Evolutionary conservation across 768 basidiomycete genomes (phyloP).

Genomic region (Gloeostereum incarnatum): DNA sequence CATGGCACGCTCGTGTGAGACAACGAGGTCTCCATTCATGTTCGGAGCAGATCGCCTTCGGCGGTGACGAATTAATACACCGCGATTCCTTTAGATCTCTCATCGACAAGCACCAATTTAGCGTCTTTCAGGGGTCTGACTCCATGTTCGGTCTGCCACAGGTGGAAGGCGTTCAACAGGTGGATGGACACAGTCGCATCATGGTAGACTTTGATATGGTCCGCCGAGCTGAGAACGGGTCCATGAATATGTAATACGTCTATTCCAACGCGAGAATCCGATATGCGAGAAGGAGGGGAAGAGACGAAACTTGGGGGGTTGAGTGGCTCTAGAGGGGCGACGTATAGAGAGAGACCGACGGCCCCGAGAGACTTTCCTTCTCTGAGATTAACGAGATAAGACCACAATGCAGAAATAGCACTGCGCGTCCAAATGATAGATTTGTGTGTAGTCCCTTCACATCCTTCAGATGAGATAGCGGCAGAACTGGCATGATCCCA

Average conservation of each 20-base stretch:
- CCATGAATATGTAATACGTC: constrained; percentile 1
- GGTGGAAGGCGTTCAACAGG: constrained; percentile 40
- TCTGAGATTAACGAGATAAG: constrained; percentile 33
- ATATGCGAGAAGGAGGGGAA: constrained; percentile 9
- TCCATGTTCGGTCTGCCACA: constrained; percentile 25
- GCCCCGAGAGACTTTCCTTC: constrained; percentile 28
- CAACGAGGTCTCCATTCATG: no score
- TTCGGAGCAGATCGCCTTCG: no score
- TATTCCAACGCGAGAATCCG: constrained; percentile 8
- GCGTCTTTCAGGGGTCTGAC: constrained; percentile 37
- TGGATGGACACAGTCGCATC: constrained; percentile 37
- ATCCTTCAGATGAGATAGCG: no score
- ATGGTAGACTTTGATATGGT: constrained; percentile 55
- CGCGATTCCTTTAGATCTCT: constrained; percentile 34
- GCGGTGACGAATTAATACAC: constrained; percentile 29
- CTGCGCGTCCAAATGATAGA: constrained; percentile 35
- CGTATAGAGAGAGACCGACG: constrained; percentile 41
- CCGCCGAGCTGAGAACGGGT: constrained; percentile 17
- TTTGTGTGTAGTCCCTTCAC: constrained; percentile 2
- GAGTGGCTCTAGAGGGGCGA: constrained; percentile 17
- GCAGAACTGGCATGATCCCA: constrained; percentile 38
- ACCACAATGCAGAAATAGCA: constrained; percentile 38
- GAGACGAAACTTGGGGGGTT: no score
- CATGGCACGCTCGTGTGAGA: no score
- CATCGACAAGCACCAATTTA: constrained; percentile 38